Evolutionary conservation across 2,329 filamentous ascomycete species (phyloP).

Genomic region (Penicillium sp.): DNA sequence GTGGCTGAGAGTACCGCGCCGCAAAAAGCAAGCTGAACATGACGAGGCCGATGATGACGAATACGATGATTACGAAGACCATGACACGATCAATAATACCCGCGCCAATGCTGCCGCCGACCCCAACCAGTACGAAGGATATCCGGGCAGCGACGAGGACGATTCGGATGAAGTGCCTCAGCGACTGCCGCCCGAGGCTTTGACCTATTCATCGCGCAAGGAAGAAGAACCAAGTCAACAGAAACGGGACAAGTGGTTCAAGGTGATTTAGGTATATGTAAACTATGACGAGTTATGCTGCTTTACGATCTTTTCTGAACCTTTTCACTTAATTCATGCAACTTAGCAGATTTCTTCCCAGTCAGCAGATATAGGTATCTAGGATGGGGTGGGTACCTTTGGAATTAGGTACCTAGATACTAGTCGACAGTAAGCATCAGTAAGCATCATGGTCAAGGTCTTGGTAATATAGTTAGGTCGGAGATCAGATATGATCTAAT

Average conservation of each 20-base stretch:
- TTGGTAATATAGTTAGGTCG: neutral
- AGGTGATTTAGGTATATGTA: constrained; percentile 19
- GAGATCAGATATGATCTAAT: neutral
- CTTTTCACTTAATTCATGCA: neutral
- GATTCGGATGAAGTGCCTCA: constrained; percentile 16
- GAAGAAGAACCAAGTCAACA: constrained; percentile 19
- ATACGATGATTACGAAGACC: constrained; percentile 22
- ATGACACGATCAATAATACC: constrained; percentile 23
- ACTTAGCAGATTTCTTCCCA: neutral
- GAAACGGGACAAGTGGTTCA: constrained; percentile 32
- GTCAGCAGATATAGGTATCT: neutral
- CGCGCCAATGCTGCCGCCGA: constrained; percentile 21
- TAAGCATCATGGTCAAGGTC: too few relatives aligned
- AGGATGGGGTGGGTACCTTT: neutral
- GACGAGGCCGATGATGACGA: constrained; percentile 20
- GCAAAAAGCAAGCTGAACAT: constrained; percentile 20
- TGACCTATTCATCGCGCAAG: constrained; percentile 7
- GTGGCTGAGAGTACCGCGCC: constrained; percentile 31
- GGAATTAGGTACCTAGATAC: neutral
- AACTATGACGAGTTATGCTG: constrained; percentile 14
- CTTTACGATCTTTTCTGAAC: neutral
- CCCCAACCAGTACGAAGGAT: constrained; percentile 18
- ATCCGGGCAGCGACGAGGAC: constrained; percentile 22
- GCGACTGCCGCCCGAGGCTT: constrained; percentile 8
- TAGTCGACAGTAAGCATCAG: neutral